Base-by-base conservation (phyloP, 192 early-diverging fungal genomes). In the Dissophora globulifera region DNA sequence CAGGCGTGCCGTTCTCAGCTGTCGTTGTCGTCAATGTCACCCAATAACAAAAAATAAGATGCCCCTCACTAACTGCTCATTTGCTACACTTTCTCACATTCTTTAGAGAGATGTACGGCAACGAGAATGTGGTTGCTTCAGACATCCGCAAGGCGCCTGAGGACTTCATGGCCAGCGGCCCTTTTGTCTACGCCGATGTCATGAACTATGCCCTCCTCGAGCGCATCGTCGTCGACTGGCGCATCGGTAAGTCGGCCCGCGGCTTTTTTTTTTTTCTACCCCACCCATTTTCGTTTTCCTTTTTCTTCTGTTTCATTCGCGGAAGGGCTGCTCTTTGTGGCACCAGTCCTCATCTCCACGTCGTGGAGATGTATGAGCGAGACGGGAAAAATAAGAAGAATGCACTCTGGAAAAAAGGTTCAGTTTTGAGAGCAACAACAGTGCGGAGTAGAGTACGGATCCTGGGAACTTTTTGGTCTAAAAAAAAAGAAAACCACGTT, bases 131-230 rank as follows among this genome's bases (percentile, higher is more conserved):
- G 17, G 75, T 90, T 54, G 85, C 86, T 9, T 90, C 88, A 0
- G 88, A 90, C 61, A 84, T 90, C 62, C 85, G 85, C 46, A 87
- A 90, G 60, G 85, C 88, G n/a, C 74, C 79, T 22, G 63, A 78
- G 13, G 81, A 74, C 30, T 82, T 85, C 29, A 50, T 59, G 45
- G 62, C 65, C 40, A 64, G 35, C 38, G 88, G 88, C 26, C 88
- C 88, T 26, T 90, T 86, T 79, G 86, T 90, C 3, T 88, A 84
- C 43, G 87, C 86, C 41, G 88, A 90, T 50, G 88, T 90, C 27
- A 81, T 90, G 38, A 87, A 90, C 79, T 86, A 85, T 64, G 74
- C 81, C 22, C 70, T 85, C 29, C 75, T 90, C n/a, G 88, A 90
- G 60, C 78, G 84, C 40, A 84, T 90, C 17, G 81, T 87, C 23